Conservation (phyloP, 2,329 filamentous ascomycete genomes). For the Fusarium newnesense region DNA sequence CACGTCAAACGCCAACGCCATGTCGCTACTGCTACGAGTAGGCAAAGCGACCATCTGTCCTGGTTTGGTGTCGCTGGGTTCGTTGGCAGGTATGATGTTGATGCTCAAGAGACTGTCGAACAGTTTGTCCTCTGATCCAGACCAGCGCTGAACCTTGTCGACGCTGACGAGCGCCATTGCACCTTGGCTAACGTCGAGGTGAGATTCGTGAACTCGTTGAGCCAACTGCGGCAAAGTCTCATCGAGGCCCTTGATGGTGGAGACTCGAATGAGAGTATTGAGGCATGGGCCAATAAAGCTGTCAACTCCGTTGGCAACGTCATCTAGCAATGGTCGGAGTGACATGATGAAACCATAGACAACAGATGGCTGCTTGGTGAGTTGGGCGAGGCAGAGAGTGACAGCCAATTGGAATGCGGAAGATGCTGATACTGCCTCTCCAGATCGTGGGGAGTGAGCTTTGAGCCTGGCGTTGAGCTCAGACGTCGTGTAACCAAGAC, state of each 20-base stretch:
- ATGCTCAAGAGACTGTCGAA: constrained; percentile 25
- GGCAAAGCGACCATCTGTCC: constrained; percentile 7
- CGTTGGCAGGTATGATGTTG: background rate
- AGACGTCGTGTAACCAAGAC: background rate
- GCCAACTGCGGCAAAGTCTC: constrained; percentile 1
- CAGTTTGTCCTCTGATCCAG: constrained; percentile 7
- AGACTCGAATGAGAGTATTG: constrained; percentile 5
- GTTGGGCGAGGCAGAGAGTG: background rate
- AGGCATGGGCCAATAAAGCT: constrained; percentile 17
- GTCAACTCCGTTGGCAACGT: background rate
- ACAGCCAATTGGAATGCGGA: constrained; percentile 17
- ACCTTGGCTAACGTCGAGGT: background rate
- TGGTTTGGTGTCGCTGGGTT: fast-evolving
- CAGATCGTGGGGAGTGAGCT: background rate
- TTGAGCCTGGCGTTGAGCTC: constrained; percentile 14
- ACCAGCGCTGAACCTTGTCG: constrained; percentile 17
- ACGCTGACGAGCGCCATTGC: constrained; percentile 16
- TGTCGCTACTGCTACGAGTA: constrained; percentile 12
- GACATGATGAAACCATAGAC: constrained; percentile 26
- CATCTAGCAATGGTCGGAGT: background rate
- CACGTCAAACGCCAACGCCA: constrained; percentile 17
- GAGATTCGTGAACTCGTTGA: background rate
- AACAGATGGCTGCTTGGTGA: background rate
- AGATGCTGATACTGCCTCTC: background rate
- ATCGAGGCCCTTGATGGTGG: background rate